phyloP scores from a whole-genome alignment of 257 asterid species.

The Solanum lycopersicoides region DNA sequence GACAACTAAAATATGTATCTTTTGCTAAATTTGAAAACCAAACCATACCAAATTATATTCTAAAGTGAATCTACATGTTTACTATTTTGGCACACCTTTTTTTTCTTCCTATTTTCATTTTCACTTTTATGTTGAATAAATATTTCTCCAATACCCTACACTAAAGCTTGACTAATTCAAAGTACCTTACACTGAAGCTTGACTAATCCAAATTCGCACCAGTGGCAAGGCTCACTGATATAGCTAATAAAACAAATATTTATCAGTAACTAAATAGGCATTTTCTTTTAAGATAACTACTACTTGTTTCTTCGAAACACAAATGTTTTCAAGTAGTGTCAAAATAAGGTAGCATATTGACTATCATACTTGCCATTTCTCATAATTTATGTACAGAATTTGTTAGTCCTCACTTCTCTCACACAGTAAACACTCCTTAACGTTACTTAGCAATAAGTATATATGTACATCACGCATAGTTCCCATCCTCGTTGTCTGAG shows the following conservation, averaged over 20 bases:
- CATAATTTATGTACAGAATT: not conserved
- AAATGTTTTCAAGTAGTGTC: not conserved
- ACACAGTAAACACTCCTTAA: not conserved
- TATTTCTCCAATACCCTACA: not conserved
- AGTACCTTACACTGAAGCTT: not conserved
- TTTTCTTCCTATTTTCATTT: not conserved
- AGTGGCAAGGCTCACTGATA: not conserved
- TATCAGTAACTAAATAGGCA: not conserved
- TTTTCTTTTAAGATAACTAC: not conserved
- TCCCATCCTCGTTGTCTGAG: slow-evolving; percentile 6
- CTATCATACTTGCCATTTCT: not conserved
- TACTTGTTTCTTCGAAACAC: not conserved
- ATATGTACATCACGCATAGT: not conserved
- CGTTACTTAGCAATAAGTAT: not conserved
- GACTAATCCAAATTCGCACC: not conserved
- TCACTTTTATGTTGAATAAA: not conserved
- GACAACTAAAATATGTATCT: not conserved
- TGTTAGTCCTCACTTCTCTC: not conserved
- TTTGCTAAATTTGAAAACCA: too few relatives aligned
- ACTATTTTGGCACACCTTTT: not conserved
- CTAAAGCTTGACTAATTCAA: not conserved
- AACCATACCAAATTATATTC: not conserved
- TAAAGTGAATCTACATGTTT: not conserved
- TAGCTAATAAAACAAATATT: not conserved
- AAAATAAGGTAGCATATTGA: not conserved